Base-by-base conservation (phyloP, 371 early-diverging fungal genomes). In the Rhizopus arrhizus region DNA sequence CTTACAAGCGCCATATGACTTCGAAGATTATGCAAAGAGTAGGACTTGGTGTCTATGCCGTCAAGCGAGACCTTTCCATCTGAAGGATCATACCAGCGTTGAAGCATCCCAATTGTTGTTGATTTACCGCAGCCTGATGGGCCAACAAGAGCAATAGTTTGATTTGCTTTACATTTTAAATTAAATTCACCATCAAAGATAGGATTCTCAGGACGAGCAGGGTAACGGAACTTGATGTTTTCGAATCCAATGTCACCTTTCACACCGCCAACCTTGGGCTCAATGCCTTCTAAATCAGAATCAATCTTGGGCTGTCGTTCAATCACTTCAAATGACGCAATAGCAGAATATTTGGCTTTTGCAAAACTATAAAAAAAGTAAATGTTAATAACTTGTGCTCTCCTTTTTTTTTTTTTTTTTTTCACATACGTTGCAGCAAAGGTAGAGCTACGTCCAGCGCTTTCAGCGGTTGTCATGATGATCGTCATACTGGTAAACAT, bases 71-170 rank as follows among this genome's bases (percentile, higher is more conserved):
- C 82, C 0, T 65, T 46, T 8, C 94, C 94, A 5, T 66, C 59
- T 10, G 57, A 41, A n/a, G 82, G 81, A 62, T 96, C 93, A 70
- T 95, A 96, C 75, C 90, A 91, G 0, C 96, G 89, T 72, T 92
- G 88, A 22, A 96, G 62, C 63, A 95, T 80, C 47, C 86, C 87
- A 62, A 95, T 83, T 12, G 86, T 84, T 0, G 96, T 95, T 13
- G 86, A 85, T 73, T 95, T 95, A 40, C 97, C 95, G 58, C 92
- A 91, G 4, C 95, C 95, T 9, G 86, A 86, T 5, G 90, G 85
- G 2, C 96, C 96, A 2, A 94, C 94, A 12, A 95, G 68, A 3
- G 94, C 96, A 16, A 92, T 87, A 1, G 85, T 89, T 68, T 94
- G 80, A 32, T 92, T 91, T 1, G 86, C 80, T 53, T 78, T 67